Evolutionary conservation across 148 eudicot genomes (phyloP).

Genomic region (Simmondsia chinensis): DNA sequence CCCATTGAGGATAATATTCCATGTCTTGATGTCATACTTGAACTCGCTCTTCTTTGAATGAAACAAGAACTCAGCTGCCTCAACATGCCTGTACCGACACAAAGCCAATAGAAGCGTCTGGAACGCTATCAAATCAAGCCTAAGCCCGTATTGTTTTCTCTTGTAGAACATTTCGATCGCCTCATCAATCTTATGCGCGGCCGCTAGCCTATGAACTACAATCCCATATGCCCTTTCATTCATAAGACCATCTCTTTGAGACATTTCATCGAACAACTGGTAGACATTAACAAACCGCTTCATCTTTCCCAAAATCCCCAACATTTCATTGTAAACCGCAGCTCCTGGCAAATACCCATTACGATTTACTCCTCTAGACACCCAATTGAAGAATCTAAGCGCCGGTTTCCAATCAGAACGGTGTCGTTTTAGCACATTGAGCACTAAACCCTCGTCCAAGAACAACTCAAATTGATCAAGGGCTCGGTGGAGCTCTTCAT

Average conservation of each 20-base stretch:
- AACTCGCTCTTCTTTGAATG: conserved; percentile 43
- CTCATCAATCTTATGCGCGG: conserved; percentile 59
- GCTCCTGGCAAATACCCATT: conserved; percentile 35
- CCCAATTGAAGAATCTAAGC: conserved; percentile 59
- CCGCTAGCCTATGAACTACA: conserved; percentile 56
- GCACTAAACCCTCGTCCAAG: conserved; percentile 39
- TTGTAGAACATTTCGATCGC: conserved; percentile 47
- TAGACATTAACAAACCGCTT: conserved; percentile 39
- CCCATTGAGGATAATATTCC: conserved; percentile 77
- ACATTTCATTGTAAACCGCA: conserved; percentile 45
- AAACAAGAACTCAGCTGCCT: conserved; percentile 62
- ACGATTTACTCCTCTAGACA: conserved; percentile 15
- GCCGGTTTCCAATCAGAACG: conserved; percentile 69
- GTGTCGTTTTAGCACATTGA: conserved; percentile 50
- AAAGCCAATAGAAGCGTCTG: conserved; percentile 54
- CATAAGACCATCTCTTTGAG: conserved; percentile 27
- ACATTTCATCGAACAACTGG: conserved; percentile 74
- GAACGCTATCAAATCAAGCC: conserved; percentile 49
- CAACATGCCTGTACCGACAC: conserved; percentile 72
- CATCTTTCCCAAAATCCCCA: conserved; percentile 61
- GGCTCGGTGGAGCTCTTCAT: conserved; percentile 26
- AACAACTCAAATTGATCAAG: conserved; percentile 21
- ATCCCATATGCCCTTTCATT: conserved; percentile 58
- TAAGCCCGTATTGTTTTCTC: conserved; percentile 48
- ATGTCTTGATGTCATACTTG: conserved; percentile 46